A percentile compares a stretch with the other conserved stretches of the same genome.
Evolutionary conservation across 2,329 filamentous ascomycete species (phyloP).

Genomic region (Colletotrichum sublineola): DNA sequence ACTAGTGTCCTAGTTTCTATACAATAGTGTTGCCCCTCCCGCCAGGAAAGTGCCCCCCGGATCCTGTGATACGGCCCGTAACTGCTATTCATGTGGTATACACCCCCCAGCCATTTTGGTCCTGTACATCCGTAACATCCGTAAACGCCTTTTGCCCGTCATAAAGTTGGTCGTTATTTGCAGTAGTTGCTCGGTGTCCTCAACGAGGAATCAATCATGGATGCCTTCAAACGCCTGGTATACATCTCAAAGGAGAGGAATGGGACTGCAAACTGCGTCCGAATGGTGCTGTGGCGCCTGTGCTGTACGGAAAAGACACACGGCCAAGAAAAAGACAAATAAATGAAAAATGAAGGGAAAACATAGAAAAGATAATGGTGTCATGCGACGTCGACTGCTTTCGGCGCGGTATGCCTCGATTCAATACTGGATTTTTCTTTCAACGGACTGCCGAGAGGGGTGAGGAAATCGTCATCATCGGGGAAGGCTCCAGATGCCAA

Average conservation of each 20-base stretch:
- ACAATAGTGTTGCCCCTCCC: constrained; percentile 7
- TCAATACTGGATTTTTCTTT: constrained; percentile 31
- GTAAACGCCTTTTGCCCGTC: constrained; percentile 35
- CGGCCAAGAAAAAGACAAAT: neutral
- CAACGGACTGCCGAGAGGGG: constrained; percentile 22
- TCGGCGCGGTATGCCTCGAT: constrained; percentile 19
- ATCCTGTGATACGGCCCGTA: constrained; percentile 12
- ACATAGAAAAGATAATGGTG: constrained; percentile 22
- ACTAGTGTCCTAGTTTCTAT: constrained; percentile 16
- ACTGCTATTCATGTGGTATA: constrained; percentile 10
- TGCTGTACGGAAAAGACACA: neutral
- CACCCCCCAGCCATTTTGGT: constrained; percentile 13
- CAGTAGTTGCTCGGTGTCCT: constrained; percentile 24
- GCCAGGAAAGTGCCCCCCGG: neutral
- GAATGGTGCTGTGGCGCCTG: constrained; percentile 5
- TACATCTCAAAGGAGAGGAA: constrained; percentile 7
- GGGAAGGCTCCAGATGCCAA: constrained; percentile 36
- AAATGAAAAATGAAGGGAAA: neutral
- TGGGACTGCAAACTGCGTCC: neutral
- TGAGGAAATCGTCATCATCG: constrained; percentile 31
- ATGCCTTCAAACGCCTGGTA: constrained; percentile 34
- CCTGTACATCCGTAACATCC: constrained; percentile 33
- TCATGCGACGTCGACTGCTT: constrained; percentile 29
- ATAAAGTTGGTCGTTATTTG: constrained; percentile 36
- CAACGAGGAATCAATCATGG: constrained; percentile 25